Percentiles rank a stretch among this genome's conserved stretches.
Conservation (phyloP, 1,284 basidiomycete genomes). For the Clitocybe nebularis region DNA sequence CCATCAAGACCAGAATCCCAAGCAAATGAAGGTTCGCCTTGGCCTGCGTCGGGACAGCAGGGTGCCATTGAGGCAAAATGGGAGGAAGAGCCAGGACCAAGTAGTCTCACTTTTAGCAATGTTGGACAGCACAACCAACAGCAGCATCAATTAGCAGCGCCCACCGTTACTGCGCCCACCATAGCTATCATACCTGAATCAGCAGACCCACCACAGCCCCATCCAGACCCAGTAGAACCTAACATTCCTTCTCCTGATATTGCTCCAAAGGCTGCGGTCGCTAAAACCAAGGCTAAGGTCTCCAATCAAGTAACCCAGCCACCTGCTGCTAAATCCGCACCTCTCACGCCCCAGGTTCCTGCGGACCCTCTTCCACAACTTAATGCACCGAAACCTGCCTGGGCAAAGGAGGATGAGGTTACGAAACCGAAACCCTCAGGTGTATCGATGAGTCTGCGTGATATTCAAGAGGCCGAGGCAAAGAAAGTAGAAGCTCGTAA, state of each 20-base stretch:
- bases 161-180: constrained; percentile 9
- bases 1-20: constrained; percentile 22
- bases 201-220: constrained; percentile 8
- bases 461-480: constrained; percentile 94
- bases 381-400: constrained; percentile 28
- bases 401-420: constrained; percentile 62
- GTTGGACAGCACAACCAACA: constrained; percentile 57
- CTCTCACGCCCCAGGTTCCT: constrained; percentile 12
- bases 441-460: constrained; percentile 72
- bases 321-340: constrained; percentile 11
- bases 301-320: constrained; percentile 10
- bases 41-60: constrained; percentile 50
- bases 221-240: constrained; percentile 16
- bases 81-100: constrained; percentile 39
- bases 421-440: constrained; percentile 46
- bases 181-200: constrained; percentile 11
- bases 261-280: constrained; percentile 12
- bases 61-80: constrained; percentile 41
- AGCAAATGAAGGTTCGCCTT: constrained; percentile 44
- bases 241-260: constrained; percentile 12
- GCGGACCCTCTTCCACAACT: constrained; percentile 13
- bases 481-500: constrained; percentile 77
- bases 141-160: constrained; percentile 27
- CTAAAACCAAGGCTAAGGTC: constrained; percentile 17
- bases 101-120: constrained; percentile 52